A percentile compares a stretch with the other conserved stretches of the same genome.
These are phyloP conservation scores for Pythium folliculosum DNA, from an alignment of 352 stramenopile species.

Conservation along the genomic window DNA sequence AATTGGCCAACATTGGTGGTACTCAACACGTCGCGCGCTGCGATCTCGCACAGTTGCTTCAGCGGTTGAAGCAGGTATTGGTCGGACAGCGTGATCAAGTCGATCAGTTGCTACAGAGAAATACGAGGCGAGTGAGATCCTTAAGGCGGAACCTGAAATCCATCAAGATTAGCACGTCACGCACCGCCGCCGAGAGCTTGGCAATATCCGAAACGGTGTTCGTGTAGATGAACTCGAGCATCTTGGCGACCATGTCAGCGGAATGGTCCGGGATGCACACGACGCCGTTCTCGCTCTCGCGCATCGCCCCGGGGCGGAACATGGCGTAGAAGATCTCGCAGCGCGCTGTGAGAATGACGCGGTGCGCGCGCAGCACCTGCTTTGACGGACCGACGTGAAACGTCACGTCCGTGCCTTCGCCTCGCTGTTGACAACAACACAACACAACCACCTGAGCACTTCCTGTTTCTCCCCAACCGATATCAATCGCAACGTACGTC, in stretches of 20 bases:
- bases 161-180: conserved; percentile 14
- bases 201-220: conserved; percentile 82
- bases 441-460: not conserved
- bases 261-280: conserved; percentile 83
- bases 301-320: conserved; percentile 85
- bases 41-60: conserved; percentile 79
- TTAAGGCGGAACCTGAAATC: not conserved
- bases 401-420: conserved; percentile 64
- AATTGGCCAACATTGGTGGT: conserved; percentile 79
- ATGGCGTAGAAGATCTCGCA: conserved; percentile 91
- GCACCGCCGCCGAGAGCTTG: conserved; percentile 73
- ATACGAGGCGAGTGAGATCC: not conserved
- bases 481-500: conserved; percentile 35
- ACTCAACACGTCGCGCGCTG: conserved; percentile 67
- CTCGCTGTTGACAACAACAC: conserved; percentile 35
- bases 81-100: conserved; percentile 78
- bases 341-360: conserved; percentile 75
- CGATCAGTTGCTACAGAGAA: conserved; percentile 73
- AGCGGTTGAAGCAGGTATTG: conserved; percentile 78
- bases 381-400: conserved; percentile 70
- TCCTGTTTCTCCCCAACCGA: not conserved
- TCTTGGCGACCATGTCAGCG: conserved; percentile 85
- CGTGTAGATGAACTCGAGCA: conserved; percentile 94
- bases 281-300: conserved; percentile 79
- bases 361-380: conserved; percentile 65